Conservation (phyloP, 805 yeast genomes). For the Lipomyces anomalus region DNA sequence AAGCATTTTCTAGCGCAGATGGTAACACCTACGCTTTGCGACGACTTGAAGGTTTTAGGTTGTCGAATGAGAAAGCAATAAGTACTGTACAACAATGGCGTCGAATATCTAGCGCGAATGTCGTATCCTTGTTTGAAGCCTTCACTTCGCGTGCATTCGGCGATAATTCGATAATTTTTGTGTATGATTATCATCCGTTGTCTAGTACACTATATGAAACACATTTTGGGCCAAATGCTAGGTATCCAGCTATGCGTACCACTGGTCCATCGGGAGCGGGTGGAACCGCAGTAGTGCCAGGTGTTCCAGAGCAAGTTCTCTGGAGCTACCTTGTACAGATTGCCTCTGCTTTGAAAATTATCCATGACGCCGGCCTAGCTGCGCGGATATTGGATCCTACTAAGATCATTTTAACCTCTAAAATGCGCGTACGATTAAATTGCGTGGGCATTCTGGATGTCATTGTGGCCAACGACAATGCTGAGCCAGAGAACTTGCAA, state of each 20-base stretch:
- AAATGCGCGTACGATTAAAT: slow-evolving; percentile 64
- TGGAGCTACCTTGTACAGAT: slow-evolving; percentile 79
- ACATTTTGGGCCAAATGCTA: slow-evolving; percentile 48
- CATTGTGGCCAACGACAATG: slow-evolving; percentile 39
- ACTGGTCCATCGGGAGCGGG: slow-evolving; percentile 28
- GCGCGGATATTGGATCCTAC: slow-evolving; percentile 59
- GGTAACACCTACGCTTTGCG: slow-evolving; percentile 74
- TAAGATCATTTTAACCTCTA: slow-evolving; percentile 67
- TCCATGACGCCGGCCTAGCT: slow-evolving; percentile 60
- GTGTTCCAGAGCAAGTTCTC: slow-evolving; percentile 56
- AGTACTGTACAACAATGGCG: slow-evolving; percentile 64
- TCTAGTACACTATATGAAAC: slow-evolving; percentile 64
- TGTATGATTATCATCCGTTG: slow-evolving; percentile 81
- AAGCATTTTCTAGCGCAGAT: slow-evolving; percentile 71
- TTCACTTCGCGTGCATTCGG: slow-evolving; percentile 85
- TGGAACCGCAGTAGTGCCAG: slow-evolving; percentile 33
- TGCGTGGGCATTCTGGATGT: slow-evolving; percentile 70
- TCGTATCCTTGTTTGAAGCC: slow-evolving; percentile 68
- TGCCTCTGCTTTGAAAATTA: slow-evolving; percentile 56
- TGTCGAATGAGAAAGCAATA: slow-evolving; percentile 54
- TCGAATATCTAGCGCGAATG: slow-evolving; percentile 46
- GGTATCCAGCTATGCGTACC: slow-evolving; percentile 25
- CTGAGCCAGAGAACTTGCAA: slow-evolving; percentile 25
- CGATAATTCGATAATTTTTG: slow-evolving; percentile 65
- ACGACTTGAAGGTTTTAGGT: slow-evolving; percentile 57